Conservation (phyloP, 768 basidiomycete species). For the Tricholomella constricta region DNA sequence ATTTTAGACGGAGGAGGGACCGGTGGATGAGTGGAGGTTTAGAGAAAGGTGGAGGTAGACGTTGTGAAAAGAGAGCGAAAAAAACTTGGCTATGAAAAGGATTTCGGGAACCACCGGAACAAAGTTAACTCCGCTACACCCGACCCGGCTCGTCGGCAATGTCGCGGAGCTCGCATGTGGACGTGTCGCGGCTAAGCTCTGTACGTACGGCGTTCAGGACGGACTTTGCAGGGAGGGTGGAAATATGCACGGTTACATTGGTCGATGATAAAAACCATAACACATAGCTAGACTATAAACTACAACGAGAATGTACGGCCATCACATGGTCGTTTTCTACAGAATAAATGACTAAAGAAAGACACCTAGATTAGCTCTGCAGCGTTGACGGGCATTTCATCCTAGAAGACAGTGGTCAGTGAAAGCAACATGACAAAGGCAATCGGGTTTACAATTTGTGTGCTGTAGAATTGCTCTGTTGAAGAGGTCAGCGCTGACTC, state of each 20-base stretch:
- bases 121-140: constrained; percentile 43
- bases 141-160: constrained; percentile 15
- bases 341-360: constrained; percentile 7
- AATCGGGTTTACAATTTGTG: constrained; percentile 71
- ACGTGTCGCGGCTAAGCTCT: not conserved
- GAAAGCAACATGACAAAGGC: constrained; percentile 9
- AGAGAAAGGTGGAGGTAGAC: constrained; percentile 40
- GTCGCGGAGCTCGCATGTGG: constrained; percentile 14
- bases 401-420: constrained; percentile 48
- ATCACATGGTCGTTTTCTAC: constrained; percentile 3
- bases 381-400: constrained; percentile 99
- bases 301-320: constrained; percentile 2
- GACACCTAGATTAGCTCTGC: constrained; percentile 84
- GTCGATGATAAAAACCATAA: not conserved
- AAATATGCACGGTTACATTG: not conserved
- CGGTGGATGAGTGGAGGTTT: constrained; percentile 57
- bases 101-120: constrained; percentile 52
- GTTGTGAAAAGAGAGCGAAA: constrained; percentile 34
- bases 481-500: constrained; percentile 11
- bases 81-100: constrained; percentile 52
- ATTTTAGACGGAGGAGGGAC: constrained; percentile 58
- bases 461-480: constrained; percentile 94
- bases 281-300: not conserved
- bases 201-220: not conserved
- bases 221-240: not conserved